phyloP scores from a whole-genome alignment of 2,329 filamentous ascomycete genomes.

The Sclerotinia subarctica region DNA sequence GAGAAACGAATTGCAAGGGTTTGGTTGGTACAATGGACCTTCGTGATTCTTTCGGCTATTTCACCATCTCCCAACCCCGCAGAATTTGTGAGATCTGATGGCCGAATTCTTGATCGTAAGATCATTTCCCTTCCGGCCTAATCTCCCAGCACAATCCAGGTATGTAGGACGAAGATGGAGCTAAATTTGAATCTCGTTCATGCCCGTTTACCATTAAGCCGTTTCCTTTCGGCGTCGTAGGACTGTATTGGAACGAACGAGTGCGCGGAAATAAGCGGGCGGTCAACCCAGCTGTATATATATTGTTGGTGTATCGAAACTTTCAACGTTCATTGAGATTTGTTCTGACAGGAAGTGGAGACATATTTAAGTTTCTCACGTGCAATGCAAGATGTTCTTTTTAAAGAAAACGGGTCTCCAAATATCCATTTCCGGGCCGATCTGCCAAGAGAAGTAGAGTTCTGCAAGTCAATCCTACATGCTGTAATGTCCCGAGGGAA shows the following conservation, averaged over 20 bases:
- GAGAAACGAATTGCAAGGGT: background rate
- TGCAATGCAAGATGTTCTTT: background rate
- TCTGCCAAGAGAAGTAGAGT: background rate
- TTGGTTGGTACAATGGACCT: background rate
- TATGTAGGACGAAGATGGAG: background rate
- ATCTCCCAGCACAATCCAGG: background rate
- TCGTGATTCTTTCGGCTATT: background rate
- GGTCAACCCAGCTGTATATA: background rate
- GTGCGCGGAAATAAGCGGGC: background rate
- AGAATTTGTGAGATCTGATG: background rate
- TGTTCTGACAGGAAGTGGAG: background rate
- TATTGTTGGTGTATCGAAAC: background rate
- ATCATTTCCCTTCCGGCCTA: background rate
- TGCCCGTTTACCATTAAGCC: background rate
- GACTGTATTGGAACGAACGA: background rate
- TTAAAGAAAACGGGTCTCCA: background rate
- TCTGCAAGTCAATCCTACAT: slow-evolving; percentile 6
- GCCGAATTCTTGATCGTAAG: background rate
- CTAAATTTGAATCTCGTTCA: background rate
- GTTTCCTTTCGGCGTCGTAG: background rate
- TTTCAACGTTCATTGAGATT: background rate
- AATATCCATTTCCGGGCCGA: slow-evolving; percentile 4
- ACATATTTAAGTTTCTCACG: background rate
- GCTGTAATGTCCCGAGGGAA: slow-evolving; percentile 1
- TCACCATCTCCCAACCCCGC: background rate